Evolutionary conservation across 805 yeast genomes (phyloP).

Genomic region (Saccharomycopsis selenospora): DNA sequence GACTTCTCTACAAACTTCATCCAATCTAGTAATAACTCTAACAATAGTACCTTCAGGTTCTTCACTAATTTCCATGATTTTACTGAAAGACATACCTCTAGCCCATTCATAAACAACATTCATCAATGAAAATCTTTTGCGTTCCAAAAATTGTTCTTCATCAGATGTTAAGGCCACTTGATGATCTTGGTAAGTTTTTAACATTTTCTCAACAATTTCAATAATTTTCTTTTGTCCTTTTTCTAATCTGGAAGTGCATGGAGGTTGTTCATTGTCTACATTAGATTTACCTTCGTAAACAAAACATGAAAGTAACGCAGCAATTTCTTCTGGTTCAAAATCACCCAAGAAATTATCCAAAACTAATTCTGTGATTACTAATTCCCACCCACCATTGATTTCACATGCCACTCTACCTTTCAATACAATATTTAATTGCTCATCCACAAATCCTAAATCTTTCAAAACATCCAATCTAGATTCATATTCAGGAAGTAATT

Average conservation of each 20-base stretch:
- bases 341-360: slow-evolving; percentile 89
- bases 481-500: slow-evolving; percentile 86
- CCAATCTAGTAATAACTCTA: slow-evolving; percentile 87
- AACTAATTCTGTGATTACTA: slow-evolving; percentile 79
- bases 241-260: slow-evolving; percentile 72
- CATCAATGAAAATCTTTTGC: slow-evolving; percentile 81
- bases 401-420: slow-evolving; percentile 96
- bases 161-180: slow-evolving; percentile 76
- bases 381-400: slow-evolving; percentile 84
- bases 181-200: slow-evolving; percentile 53
- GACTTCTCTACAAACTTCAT: slow-evolving; percentile 92
- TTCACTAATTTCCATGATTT: slow-evolving; percentile 79
- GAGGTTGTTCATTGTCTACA: slow-evolving; percentile 52
- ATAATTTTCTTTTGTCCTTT: slow-evolving; percentile 59
- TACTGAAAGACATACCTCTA: slow-evolving; percentile 83
- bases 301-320: slow-evolving; percentile 86
- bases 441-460: slow-evolving; percentile 75
- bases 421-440: slow-evolving; percentile 58
- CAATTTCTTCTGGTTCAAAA: slow-evolving; percentile 92
- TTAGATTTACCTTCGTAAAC: slow-evolving; percentile 79
- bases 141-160: slow-evolving; percentile 76
- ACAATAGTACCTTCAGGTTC: slow-evolving; percentile 97
- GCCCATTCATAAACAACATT: slow-evolving; percentile 99
- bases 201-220: slow-evolving; percentile 58
- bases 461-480: slow-evolving; percentile 75